Evolutionary conservation across 768 basidiomycete genomes (phyloP), one percentile per base, ranked within the genome.

Genomic region (Coprinopsis cinerea): DNA sequence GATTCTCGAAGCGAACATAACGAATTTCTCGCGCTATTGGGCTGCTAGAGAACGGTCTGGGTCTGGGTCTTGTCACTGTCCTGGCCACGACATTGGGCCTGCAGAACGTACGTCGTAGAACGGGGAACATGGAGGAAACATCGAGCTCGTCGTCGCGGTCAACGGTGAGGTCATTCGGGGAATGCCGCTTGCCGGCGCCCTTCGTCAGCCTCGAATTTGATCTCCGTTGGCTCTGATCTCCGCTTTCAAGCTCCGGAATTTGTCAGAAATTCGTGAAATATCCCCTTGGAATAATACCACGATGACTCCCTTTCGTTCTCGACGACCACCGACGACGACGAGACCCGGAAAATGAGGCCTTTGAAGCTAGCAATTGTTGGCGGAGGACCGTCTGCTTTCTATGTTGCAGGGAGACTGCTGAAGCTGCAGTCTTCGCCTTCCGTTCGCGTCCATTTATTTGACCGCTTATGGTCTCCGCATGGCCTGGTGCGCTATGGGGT

Each of bases 381-480:
- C n/a, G 88, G 82, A 4, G 95, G 95, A 0, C 95, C 95, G 0
- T 92, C 95, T n/a, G 92, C 87, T 0, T 96, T 97, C 71, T 99
- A 96, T 67, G 85, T 89, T 15, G 92, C 92, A 11, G 87, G 89
- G 3, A 74, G 94, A 1, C 64, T 97, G n/a, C 74, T 97, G 39
- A 79, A 83, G 20, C 70, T 78, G 65, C 57, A 58, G 60, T 53
- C 58, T n/a, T 61, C 56, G 24, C 52, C 60, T 11, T 60, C 62
- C 18, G 56, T 77, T n/a, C 60, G 71, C 2, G 78, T 97, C 13
- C 92, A 98, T 63, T 67, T 99, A 61, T 99, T 82, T 63, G 95
- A 99, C 68, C 77, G 91, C 27, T 74, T 95, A 10, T 97, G 94
- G 79, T 83, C 92, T 24, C 95, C 95, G 10, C 90, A 96, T 61